Conservation (phyloP, 495 filamentous ascomycete species). For the Penicillium lividum region DNA sequence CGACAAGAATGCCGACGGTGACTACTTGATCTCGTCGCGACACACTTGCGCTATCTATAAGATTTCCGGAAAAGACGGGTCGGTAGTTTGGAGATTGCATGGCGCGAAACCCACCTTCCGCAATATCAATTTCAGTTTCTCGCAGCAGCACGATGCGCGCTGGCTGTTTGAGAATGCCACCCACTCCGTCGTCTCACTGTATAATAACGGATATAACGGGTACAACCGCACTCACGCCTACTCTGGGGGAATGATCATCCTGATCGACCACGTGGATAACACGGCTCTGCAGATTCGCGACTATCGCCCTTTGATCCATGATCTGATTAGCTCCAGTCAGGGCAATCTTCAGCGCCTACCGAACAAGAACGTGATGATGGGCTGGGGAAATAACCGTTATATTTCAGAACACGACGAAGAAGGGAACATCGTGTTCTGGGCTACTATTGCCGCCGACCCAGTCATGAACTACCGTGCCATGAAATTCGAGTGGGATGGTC, state of each 20-base stretch:
- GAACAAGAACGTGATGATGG: slow-evolving; percentile 57
- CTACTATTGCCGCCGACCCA: slow-evolving; percentile 32
- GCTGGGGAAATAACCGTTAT: slow-evolving; percentile 61
- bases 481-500: slow-evolving; percentile 48
- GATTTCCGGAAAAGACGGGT: slow-evolving; percentile 59
- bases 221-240: slow-evolving; percentile 48
- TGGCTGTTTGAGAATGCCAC: slow-evolving; percentile 54
- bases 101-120: slow-evolving; percentile 51
- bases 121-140: slow-evolving; percentile 56
- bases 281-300: slow-evolving; percentile 49
- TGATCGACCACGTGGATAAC: slow-evolving; percentile 53
- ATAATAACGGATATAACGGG: slow-evolving; percentile 56
- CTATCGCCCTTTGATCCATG: slow-evolving; percentile 41
- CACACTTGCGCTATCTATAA: slow-evolving; percentile 60
- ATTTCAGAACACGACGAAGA: slow-evolving; percentile 58
- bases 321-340: slow-evolving; percentile 58
- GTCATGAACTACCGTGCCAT: slow-evolving; percentile 49
- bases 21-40: slow-evolving; percentile 62
- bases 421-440: slow-evolving; percentile 55
- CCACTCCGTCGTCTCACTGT: slow-evolving; percentile 53
- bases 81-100: slow-evolving; percentile 58
- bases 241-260: slow-evolving; percentile 59
- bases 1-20: slow-evolving; percentile 56
- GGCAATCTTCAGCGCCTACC: slow-evolving; percentile 61
- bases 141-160: slow-evolving; percentile 64